phyloP scores from a whole-genome alignment of 2,329 filamentous ascomycete species.

The Claviceps fusiformis region DNA sequence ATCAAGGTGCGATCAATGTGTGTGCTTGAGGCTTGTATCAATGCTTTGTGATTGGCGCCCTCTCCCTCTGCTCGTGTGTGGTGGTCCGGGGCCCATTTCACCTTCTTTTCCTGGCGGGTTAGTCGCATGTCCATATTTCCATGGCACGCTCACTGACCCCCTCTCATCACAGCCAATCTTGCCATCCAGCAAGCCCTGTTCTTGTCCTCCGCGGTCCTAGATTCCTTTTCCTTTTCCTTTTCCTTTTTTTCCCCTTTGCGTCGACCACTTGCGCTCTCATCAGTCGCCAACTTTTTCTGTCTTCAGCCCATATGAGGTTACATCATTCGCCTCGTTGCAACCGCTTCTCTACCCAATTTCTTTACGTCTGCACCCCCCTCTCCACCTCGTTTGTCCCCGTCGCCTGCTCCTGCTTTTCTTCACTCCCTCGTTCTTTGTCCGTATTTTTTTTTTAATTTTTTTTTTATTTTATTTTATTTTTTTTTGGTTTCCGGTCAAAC shows the following conservation, averaged over 20 bases:
- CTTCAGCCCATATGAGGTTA: conserved; percentile 4
- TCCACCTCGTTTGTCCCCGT: not conserved
- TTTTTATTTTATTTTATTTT: no score
- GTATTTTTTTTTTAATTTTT: no score
- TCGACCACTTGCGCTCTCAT: no score
- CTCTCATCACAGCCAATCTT: conserved; percentile 1
- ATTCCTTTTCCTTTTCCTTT: not conserved
- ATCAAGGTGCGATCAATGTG: not conserved
- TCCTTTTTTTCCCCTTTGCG: no score
- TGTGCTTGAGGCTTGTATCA: conserved; percentile 1
- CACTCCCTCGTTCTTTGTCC: not conserved
- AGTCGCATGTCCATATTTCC: conserved; percentile 4
- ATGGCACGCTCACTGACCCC: not conserved
- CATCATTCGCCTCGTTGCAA: conserved; percentile 4
- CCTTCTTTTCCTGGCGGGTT: conserved; percentile 8
- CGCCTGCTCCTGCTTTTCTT: not conserved
- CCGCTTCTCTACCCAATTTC: not conserved
- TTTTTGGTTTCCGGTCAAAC: conserved; percentile 5
- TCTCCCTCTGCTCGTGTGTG: conserved; percentile 1
- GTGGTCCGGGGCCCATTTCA: conserved; percentile 5
- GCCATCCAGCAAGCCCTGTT: conserved; percentile 1
- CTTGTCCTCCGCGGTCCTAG: not conserved
- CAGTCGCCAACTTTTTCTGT: not conserved
- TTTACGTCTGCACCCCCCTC: not conserved
- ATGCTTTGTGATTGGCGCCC: conserved; percentile 6